Conservation (phyloP, 305 asterid species). For the Fraxinus floribunda region DNA sequence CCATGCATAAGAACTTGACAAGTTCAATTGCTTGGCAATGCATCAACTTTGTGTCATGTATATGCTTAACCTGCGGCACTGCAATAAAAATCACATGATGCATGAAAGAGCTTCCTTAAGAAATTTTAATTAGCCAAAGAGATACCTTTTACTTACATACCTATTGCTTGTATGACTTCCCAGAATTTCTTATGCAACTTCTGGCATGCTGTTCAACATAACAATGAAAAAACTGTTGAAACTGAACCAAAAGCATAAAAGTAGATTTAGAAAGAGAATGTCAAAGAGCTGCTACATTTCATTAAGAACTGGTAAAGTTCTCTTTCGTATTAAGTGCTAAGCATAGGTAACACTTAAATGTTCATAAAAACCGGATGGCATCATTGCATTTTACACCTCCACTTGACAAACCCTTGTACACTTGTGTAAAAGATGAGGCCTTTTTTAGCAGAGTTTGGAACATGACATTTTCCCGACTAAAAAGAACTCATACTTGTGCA, state of each 20-base stretch:
- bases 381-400: background rate
- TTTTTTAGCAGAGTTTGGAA: background rate
- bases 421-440: background rate
- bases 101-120: background rate
- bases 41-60: conserved; percentile 27
- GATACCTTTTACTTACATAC: conserved; percentile 9
- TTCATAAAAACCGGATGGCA: background rate
- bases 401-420: background rate
- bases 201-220: conserved; percentile 22
- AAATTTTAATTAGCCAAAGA: background rate
- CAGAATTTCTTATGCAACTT: conserved; percentile 29
- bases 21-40: conserved; percentile 38
- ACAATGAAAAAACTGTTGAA: background rate
- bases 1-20: conserved; percentile 35
- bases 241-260: background rate
- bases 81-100: conserved; percentile 11
- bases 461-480: background rate
- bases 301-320: background rate
- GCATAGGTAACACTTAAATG: background rate
- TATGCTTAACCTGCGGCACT: conserved; percentile 34
- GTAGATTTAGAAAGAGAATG: background rate
- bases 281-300: background rate
- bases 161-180: conserved; percentile 29
- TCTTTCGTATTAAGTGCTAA: background rate
- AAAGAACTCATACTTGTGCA: background rate